Conservation (phyloP, 306 rosid species). For the Acacia acuminata region DNA sequence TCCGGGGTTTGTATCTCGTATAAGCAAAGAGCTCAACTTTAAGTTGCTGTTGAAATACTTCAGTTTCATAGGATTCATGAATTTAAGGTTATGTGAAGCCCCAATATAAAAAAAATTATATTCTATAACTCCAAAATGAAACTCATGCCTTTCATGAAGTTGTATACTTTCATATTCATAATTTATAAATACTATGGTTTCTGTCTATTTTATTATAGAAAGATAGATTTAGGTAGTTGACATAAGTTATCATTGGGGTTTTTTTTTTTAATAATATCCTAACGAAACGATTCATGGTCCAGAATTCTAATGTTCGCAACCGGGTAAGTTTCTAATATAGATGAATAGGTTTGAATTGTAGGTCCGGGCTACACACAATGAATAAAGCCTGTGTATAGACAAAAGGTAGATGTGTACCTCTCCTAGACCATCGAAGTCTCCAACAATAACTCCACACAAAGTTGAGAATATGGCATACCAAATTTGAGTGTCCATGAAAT, state of each 20-base stretch:
- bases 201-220: background rate
- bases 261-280: background rate
- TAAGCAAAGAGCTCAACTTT: constrained; percentile 27
- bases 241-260: background rate
- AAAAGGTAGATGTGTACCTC: too few relatives aligned
- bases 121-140: background rate
- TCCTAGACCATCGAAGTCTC: too few relatives aligned
- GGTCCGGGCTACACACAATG: too few relatives aligned
- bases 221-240: constrained; percentile 17
- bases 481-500: constrained; percentile 97
- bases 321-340: too few relatives aligned
- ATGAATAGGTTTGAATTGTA: too few relatives aligned
- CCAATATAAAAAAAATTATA: constrained; percentile 7
- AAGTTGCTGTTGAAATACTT: constrained; percentile 10
- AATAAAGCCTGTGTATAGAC: too few relatives aligned
- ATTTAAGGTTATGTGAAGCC: constrained; percentile 24
- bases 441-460: too few relatives aligned
- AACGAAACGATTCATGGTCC: background rate
- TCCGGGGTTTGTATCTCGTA: constrained; percentile 78
- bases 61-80: constrained; percentile 10
- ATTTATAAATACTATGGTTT: background rate
- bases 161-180: background rate
- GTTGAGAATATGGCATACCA: too few relatives aligned
- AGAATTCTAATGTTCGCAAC: background rate
- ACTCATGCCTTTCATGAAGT: background rate